phyloP scores from a whole-genome alignment of 495 filamentous ascomycete genomes.

The Trichoderma asperelloides region DNA sequence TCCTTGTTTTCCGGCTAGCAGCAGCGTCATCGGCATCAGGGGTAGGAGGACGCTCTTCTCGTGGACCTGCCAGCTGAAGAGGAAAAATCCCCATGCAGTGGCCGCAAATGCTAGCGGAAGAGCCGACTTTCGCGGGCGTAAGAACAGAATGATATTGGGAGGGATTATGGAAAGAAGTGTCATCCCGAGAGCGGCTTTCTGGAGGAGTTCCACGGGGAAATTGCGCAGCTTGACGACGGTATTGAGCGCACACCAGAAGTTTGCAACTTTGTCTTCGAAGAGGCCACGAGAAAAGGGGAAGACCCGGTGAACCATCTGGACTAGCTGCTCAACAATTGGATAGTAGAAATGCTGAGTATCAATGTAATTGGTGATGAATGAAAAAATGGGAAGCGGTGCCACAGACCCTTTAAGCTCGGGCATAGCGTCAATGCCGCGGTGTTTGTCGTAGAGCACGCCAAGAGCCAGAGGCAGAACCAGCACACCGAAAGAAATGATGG shows the following conservation, averaged over 20 bases:
- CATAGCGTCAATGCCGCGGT: conserved; percentile 40
- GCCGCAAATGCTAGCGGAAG: conserved; percentile 70
- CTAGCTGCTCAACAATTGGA: conserved; percentile 60
- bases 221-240: conserved; percentile 75
- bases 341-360: conserved; percentile 60
- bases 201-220: conserved; percentile 57
- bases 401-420: conserved; percentile 39
- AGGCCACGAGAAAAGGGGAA: conserved; percentile 91
- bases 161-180: conserved; percentile 69
- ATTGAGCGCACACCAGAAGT: conserved; percentile 92
- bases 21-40: conserved; percentile 80
- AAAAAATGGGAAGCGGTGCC: conserved; percentile 49
- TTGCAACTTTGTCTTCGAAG: conserved; percentile 98
- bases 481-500: conserved; percentile 61
- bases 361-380: conserved; percentile 47
- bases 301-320: conserved; percentile 77
- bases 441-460: conserved; percentile 52
- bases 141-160: conserved; percentile 69
- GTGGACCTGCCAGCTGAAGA: conserved; percentile 95
- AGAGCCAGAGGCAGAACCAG: conserved; percentile 66
- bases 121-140: conserved; percentile 64
- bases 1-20: conserved; percentile 68
- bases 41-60: conserved; percentile 93
- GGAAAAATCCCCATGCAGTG: conserved; percentile 91
- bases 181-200: conserved; percentile 64